Base-by-base conservation (phyloP, 2,329 filamentous ascomycete genomes). In the Aspergillus versicolor region DNA sequence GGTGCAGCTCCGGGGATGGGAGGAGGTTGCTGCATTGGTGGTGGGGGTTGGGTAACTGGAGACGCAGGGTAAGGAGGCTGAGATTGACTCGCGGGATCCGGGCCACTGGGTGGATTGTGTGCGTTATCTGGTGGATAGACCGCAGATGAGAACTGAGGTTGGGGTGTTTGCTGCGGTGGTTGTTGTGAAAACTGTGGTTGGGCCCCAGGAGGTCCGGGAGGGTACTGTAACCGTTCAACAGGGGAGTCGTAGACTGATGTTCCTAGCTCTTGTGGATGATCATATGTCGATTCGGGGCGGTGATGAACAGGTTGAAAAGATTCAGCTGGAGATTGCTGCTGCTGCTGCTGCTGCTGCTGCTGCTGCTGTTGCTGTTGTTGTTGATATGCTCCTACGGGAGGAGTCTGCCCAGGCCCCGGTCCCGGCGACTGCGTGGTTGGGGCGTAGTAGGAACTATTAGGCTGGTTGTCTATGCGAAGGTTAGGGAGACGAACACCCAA, bases 181-280 rank as follows among this genome's bases (percentile, higher is more conserved):
- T 71, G 70, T 24, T 71, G 68, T 11, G 68, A 71, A 59, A 70
- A 70, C 44, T 69, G 72, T 46, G 69, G 70, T 43, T 67, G 68
- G 24, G 58, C 61, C 41, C 63, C 57, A 22, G 69, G 67, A 3
- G 62, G 65, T 6, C 57, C 62, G 24, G 67, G 62, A 12, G 67
- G 65, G 53, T 74, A 77, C 17, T 70, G 66, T 53, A 73, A 67
- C 44, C 73, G 69, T 19, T 77, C 84, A 40, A 89, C 81, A 42
- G 89, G 89, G 3, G 88, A 89, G 72, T 92, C 88, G 67, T 92
- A 92, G 9, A 84, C 85, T 1, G 88, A 89, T 0, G 89, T 91
- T 24, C 89, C 88, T 46, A 93, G 79, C 75, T 93, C 90, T 73
- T 92, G 90, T 0, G 89, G 86, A 61, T 85, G 84, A 27, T 87